phyloP scores from a whole-genome alignment of 129 eudicot species.

The Deinandra increscens region DNA sequence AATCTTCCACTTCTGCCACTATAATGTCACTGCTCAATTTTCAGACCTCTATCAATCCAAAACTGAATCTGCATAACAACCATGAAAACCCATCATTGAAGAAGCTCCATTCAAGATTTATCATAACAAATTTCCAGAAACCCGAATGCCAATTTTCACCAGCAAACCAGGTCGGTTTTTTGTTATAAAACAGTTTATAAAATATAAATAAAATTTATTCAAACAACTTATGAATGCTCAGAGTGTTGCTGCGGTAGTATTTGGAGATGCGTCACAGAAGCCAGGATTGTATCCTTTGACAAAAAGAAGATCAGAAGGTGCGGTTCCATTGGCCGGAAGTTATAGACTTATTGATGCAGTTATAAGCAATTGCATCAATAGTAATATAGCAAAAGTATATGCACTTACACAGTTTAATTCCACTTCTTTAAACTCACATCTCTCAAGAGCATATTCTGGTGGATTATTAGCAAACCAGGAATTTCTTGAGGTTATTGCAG shows the following conservation, averaged over 20 bases:
- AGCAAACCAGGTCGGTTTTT: conserved; percentile 53
- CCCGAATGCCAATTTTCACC: conserved; percentile 40
- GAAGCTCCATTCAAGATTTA: conserved; percentile 31
- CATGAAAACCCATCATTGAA: conserved; percentile 25
- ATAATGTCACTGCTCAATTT: conserved; percentile 34
- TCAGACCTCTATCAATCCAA: conserved; percentile 30
- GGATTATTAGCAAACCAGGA: conserved; percentile 65
- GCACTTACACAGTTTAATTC: conserved; percentile 93
- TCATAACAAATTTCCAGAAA: conserved; percentile 35
- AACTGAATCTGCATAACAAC: conserved; percentile 23
- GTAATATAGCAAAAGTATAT: conserved; percentile 71
- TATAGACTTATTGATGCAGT: conserved; percentile 93
- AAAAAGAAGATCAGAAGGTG: conserved; percentile 90
- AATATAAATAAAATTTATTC: not conserved
- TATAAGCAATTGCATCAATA: conserved; percentile 89
- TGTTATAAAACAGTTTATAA: not conserved
- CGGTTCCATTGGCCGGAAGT: conserved; percentile 84
- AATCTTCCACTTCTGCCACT: conserved; percentile 27
- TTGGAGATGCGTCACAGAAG: conserved; percentile 69
- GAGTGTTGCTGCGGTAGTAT: conserved; percentile 94
- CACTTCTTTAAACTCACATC: conserved; percentile 89
- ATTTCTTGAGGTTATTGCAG: conserved; percentile 88
- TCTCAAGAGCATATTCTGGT: conserved; percentile 75
- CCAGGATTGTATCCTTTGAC: conserved; percentile 77
- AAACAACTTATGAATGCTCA: conserved; percentile 25